Conservation (phyloP, 768 basidiomycete species). For the Tephrocybe sp. region DNA sequence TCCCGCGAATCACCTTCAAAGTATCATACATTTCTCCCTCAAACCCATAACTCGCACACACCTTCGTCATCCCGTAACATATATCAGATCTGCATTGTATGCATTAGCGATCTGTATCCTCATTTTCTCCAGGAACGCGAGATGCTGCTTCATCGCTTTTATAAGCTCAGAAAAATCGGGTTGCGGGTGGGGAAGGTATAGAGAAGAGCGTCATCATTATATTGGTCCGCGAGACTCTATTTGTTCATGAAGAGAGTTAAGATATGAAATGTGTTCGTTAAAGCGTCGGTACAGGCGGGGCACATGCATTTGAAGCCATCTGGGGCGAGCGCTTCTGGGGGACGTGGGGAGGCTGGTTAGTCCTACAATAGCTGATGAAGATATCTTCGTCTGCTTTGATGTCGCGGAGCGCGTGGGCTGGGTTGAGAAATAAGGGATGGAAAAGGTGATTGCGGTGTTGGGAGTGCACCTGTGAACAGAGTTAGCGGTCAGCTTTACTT, state of each 20-base stretch:
- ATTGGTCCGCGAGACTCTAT: neutral
- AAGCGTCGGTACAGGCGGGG: neutral
- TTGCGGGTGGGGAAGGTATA: neutral
- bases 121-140: neutral
- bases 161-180: neutral
- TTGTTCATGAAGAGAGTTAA: neutral
- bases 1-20: no score
- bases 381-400: conserved; percentile 1
- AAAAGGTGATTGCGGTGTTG: conserved; percentile 2
- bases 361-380: neutral
- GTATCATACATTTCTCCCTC: no score
- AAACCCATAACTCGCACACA: no score
- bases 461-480: neutral
- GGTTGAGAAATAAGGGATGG: neutral
- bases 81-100: no score
- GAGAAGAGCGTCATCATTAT: neutral
- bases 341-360: neutral
- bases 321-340: neutral
- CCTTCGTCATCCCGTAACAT: no score
- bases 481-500: no score
- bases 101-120: no score
- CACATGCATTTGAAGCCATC: neutral
- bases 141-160: neutral
- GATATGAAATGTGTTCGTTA: neutral
- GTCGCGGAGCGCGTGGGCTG: neutral